Evolutionary conservation across 2,329 filamentous ascomycete genomes (phyloP), one percentile per base, ranked within the genome.

Genomic region (Didymosphaeria variabile): DNA sequence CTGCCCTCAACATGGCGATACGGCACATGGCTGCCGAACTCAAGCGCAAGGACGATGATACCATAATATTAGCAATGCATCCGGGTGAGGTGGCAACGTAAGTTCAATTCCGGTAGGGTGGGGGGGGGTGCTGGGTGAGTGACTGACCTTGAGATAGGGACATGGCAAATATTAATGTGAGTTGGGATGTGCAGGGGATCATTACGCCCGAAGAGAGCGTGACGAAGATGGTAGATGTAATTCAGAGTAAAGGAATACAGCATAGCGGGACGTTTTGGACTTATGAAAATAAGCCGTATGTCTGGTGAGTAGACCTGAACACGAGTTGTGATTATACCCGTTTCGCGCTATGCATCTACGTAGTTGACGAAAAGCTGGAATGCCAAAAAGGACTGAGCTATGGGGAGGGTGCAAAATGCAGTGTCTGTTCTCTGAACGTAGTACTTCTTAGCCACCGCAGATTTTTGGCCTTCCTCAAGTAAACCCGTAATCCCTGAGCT

Each of bases 261-360:
- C 79, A 86, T 52, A 85, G 79, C 62, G 85, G 84, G 4, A 86
- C 83, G 1, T 87, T 86, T 62, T 86, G 84, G 84, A 85, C 84
- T 7, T 87, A 81, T 78, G 81, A 86, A 65, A 80, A 84, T 55
- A 79, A 83, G 72, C 72, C 70, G 9, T 76, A 77, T 59, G 44
- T 69, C 3, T 76, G 74, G 74, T 77, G 55, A 74, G 10, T 17
- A 10, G 29, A 36, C 7, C 9, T 45, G 36, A 46, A 51, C 2
- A 26, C 19, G n/a, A 40, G 13, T n/a, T 32, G 36, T 42, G 36
- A 8, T 13, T 42, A 50, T 52, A 40, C 45, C 54, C 54, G 23
- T 15, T n/a, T 32, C 19, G 10, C 45, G 23, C 6, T 31, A 17
- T 31, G 9, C 3, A 19, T 40, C 38, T 40, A 19, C 38, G 15